Evolutionary conservation across 75 land plant genomes (phyloP).

Genomic region (Azolla pinnata): DNA sequence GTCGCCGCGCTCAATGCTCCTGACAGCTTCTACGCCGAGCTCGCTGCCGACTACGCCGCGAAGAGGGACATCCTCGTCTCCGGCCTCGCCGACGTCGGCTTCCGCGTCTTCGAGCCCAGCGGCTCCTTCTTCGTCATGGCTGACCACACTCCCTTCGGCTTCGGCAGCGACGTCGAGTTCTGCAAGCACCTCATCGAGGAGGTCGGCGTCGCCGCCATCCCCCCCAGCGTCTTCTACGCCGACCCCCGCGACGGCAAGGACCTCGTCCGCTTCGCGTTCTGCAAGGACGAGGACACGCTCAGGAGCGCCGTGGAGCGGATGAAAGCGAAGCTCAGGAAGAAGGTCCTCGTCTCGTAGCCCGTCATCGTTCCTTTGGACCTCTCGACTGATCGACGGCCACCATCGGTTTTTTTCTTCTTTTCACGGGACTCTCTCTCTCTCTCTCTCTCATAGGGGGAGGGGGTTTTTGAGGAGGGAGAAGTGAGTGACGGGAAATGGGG

Average conservation of each 20-base stretch:
- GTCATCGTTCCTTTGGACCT: no score
- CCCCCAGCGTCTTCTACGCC: slow-evolving; percentile 90
- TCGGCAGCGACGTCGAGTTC: slow-evolving; percentile 63
- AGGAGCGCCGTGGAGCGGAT: slow-evolving; percentile 58
- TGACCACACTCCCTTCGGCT: slow-evolving; percentile 97
- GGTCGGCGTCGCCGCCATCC: slow-evolving; percentile 96
- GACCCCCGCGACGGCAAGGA: slow-evolving; percentile 88
- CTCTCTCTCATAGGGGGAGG: no score
- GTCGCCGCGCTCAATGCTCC: slow-evolving; percentile 75
- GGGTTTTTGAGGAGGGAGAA: no score
- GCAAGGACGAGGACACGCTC: slow-evolving; percentile 86
- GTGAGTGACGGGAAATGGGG: no score
- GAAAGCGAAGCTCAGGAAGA: slow-evolving; percentile 52
- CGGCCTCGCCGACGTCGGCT: slow-evolving; percentile 79
- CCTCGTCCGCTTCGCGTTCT: slow-evolving; percentile 89
- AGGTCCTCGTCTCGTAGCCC: no score
- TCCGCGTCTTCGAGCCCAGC: slow-evolving; percentile 75
- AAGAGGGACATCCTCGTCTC: slow-evolving; percentile 79
- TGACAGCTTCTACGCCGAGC: slow-evolving; percentile 69
- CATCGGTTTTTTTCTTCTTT: no score
- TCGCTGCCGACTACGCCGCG: slow-evolving; percentile 55
- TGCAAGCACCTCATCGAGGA: slow-evolving; percentile 88
- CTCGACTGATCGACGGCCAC: no score
- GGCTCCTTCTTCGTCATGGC: slow-evolving; percentile 96
- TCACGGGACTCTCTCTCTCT: no score